Evolutionary conservation across 2,329 filamentous ascomycete genomes (phyloP), one percentile per base, ranked within the genome.

Genomic region (Pleomassaria siparia): DNA sequence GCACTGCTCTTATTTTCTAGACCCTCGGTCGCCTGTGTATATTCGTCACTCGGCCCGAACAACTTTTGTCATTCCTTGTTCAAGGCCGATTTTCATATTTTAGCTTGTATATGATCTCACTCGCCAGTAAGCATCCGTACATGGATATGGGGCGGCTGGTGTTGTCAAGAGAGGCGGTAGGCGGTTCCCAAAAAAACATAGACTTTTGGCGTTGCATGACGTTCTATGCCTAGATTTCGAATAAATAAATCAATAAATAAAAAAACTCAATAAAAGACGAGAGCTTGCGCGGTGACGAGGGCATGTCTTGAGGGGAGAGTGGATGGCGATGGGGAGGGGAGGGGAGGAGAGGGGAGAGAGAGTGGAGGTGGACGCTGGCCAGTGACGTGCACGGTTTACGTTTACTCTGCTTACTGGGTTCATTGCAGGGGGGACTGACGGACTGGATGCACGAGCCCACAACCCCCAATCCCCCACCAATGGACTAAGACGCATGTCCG

Each of bases 21-120:
- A 64, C 58, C 54, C 49, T 53, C 43, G 57, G 63, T 67, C 63
- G 56, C 62, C 59, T 64, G 62, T 69, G 66, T 60, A 69, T 69
- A 69, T 62, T 66, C 51, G n/a, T 48, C 18, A 58, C 51, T 55
- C 54, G 59, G 60, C 59, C 56, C 60, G 53, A 43, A 54, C 48
- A 21, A 20, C 9, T 9, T 28, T 41, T 46, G 43, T 18, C 40
- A n/a, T 46, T 42, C 37, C 46, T 45, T 45, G 55, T 63, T 60
- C 47, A 55, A 55, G 49, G 56, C 53, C 47, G 50, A 55, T 36
- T 55, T 58, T 54, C 44, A 64, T 60, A 60, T 54, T 45, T 37
- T 35, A 2, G 9, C 29, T 13, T 46, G 46, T 47, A 28, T 22
- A 40, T 48, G 49, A 37, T 24, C 16, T 47, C 44, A 30, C 4